Percentiles rank a stretch among this genome's conserved stretches.
These are phyloP conservation scores for Colletotrichum orbiculare DNA, from an alignment of 2,329 filamentous ascomycete species.

Conservation along the genomic window DNA sequence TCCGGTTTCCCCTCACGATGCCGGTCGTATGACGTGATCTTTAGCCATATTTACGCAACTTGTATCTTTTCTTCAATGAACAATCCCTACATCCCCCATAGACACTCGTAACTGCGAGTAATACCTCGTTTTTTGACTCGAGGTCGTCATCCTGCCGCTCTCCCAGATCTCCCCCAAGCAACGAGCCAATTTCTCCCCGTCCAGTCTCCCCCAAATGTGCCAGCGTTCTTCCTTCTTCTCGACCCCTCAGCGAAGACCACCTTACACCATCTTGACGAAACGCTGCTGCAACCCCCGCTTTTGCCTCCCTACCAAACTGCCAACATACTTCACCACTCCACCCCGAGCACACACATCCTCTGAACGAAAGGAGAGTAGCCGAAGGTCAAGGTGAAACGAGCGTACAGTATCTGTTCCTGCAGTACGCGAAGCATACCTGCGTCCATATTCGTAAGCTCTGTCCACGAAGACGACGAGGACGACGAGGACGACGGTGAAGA, in stretches of 20 bases:
- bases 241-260: constrained; percentile 28
- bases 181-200: too few relatives aligned
- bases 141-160: too few relatives aligned
- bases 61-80: too few relatives aligned
- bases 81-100: too few relatives aligned
- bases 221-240: background rate
- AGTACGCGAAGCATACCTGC: constrained; percentile 56
- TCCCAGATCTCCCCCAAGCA: too few relatives aligned
- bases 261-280: constrained; percentile 29
- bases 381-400: constrained; percentile 65
- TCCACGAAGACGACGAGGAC: constrained; percentile 46
- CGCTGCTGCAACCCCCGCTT: constrained; percentile 33
- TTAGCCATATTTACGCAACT: too few relatives aligned
- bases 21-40: too few relatives aligned
- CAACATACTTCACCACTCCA: constrained; percentile 48
- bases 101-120: too few relatives aligned
- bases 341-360: constrained; percentile 54
- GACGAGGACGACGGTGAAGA: background rate
- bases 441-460: constrained; percentile 41
- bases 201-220: background rate
- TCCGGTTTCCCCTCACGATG: too few relatives aligned
- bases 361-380: constrained; percentile 59
- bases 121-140: too few relatives aligned
- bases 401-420: constrained; percentile 62
- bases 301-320: background rate